phyloP scores from a whole-genome alignment of 345 rosid genomes.

The Brassica napus region Da-Ae NC_063446.1:4053001-4053500 shows the following conservation, averaged over 20 bases:
- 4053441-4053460: slow-evolving; percentile 84
- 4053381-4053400: slow-evolving; percentile 69
- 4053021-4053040: background rate
- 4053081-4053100: slow-evolving; percentile 51
- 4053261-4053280: slow-evolving; percentile 74
- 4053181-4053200: slow-evolving; percentile 78
- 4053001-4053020: background rate
- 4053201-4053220: slow-evolving; percentile 72
- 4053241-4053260: slow-evolving; percentile 71
- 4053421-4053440: slow-evolving; percentile 67
- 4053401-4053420: slow-evolving; percentile 73
- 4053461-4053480: slow-evolving; percentile 91
- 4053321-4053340: slow-evolving; percentile 75
- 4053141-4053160: slow-evolving; percentile 91
- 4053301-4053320: slow-evolving; percentile 87
- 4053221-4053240: slow-evolving; percentile 65
- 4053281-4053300: slow-evolving; percentile 73
- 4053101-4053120: slow-evolving; percentile 59
- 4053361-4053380: slow-evolving; percentile 70
- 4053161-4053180: slow-evolving; percentile 62
- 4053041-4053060: background rate
- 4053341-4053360: slow-evolving; percentile 86
- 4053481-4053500: slow-evolving; percentile 41
- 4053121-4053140: slow-evolving; percentile 59
- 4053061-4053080: slow-evolving; percentile 63